Conservation (phyloP, 1,139 yeast species). For the Sugiyamaella paludigena region DNA sequence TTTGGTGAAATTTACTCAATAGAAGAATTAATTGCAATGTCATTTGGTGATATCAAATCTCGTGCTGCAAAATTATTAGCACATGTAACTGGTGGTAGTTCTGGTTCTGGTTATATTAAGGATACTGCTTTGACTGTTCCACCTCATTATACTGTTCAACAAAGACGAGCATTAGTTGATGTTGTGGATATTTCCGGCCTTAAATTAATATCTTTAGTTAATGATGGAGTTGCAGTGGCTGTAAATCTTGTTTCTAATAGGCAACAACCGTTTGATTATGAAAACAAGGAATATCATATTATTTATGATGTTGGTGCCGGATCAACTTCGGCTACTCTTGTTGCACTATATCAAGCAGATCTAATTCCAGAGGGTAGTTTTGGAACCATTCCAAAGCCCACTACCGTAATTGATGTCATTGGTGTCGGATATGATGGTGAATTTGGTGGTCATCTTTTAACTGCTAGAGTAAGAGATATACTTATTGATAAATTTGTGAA, state of each 20-base stretch:
- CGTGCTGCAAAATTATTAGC: conserved; percentile 58
- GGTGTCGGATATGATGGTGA: conserved; percentile 65
- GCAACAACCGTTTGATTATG: conserved; percentile 26
- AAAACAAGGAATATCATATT: conserved; percentile 55
- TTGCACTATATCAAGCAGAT: conserved; percentile 54
- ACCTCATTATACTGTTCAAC: conserved; percentile 60
- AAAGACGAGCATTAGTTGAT: conserved; percentile 70
- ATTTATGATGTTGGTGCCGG: conserved; percentile 94
- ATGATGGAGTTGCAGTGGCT: conserved; percentile 91
- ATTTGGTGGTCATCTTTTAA: conserved; percentile 75
- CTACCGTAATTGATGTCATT: conserved; percentile 56
- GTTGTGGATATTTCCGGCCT: conserved; percentile 72
- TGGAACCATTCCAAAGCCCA: conserved; percentile 30
- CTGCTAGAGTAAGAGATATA: conserved; percentile 60
- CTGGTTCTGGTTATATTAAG: conserved; percentile 42
- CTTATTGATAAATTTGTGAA: conserved; percentile 55
- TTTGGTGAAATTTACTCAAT: conserved; percentile 51
- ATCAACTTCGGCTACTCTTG: conserved; percentile 79
- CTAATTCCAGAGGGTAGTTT: conserved; percentile 40
- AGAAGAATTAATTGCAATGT: conserved; percentile 88
- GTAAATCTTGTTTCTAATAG: conserved; percentile 63
- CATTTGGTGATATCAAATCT: conserved; percentile 58
- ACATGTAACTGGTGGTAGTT: conserved; percentile 34
- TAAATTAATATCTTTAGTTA: conserved; percentile 64
- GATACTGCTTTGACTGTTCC: conserved; percentile 81